Percentiles rank a stretch among this genome's conserved stretches.
These are phyloP conservation scores for Lophium mytilinum DNA, from an alignment of 495 filamentous ascomycete species.

Conservation along the genomic window DNA sequence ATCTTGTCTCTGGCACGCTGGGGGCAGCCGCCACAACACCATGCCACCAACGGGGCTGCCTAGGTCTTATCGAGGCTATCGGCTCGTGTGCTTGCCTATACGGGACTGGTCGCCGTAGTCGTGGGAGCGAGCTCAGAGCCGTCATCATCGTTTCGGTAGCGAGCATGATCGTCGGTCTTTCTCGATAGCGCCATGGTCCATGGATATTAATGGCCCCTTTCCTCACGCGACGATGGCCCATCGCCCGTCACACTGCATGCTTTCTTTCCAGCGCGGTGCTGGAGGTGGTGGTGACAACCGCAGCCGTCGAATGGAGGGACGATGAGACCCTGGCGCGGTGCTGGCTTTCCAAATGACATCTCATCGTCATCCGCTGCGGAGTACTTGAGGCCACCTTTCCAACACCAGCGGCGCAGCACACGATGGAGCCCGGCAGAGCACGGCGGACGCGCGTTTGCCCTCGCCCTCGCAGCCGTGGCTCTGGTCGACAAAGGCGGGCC, in stretches of 20 bases:
- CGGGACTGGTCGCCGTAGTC: not conserved
- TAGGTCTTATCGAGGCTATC: not conserved
- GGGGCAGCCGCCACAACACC: too few species aligned
- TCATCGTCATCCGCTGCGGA: too few species aligned
- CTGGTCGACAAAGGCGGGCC: too few species aligned
- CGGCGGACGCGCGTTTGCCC: too few species aligned
- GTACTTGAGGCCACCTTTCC: too few species aligned
- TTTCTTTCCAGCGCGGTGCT: not conserved
- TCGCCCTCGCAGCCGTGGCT: too few species aligned
- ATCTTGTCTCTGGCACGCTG: constrained; percentile 12
- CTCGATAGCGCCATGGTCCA: constrained; percentile 1
- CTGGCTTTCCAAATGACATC: too few species aligned
- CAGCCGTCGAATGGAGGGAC: too few species aligned
- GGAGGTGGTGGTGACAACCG: not conserved
- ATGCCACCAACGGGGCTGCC: too few species aligned
- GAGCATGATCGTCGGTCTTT: constrained; percentile 4
- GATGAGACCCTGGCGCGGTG: too few species aligned
- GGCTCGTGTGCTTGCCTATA: not conserved
- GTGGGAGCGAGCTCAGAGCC: not conserved
- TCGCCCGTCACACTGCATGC: not conserved
- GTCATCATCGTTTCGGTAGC: not conserved
- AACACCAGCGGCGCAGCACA: too few species aligned
- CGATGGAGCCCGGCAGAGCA: too few species aligned
- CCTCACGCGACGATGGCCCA: not conserved
- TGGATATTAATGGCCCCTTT: not conserved